Base-by-base conservation (phyloP, 129 eudicot genomes). In the Heracleum sosnowskyi region DNA sequence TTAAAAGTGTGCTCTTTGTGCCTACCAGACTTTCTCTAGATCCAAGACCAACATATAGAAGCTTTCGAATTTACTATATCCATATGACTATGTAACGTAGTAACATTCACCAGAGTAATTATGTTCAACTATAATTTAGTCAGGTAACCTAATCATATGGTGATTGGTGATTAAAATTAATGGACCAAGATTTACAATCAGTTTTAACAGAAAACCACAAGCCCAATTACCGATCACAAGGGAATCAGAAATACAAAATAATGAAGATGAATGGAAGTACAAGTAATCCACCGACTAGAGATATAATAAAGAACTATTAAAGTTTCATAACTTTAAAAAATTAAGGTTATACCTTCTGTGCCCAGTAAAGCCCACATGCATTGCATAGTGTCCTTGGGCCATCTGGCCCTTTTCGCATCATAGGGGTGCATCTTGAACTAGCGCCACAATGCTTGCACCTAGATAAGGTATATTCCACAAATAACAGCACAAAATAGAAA, bases 331-430 rank as follows among this genome's bases (percentile, higher is more conserved):
- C 9, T 24, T 57, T 0, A n/a, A 20, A 57, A 24, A 9, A 42
- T 72, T 13, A 66, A 7, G 39, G 77, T 22, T 17, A 63, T 57
- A 81, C 93, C 92, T 82, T 91, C 76, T 81, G 89, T 74, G 90
- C 90, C 96, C 96, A 91, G 78, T 78, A 77, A 53, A 91, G 91
- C 33, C 96, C 96, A 71, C 96, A 91, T 45, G 96, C 93, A 77
- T 91, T 91, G 85, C 96, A 91, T 31, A 91, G 91, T 63, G 91
- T 91, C 85, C 86, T 83, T 31, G 88, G 93, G 68, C 96, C 96
- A 73, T 62, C 82, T 0, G 96, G 96, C 24, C 96, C 96, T 41
- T 88, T 83, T 77, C 96, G 85, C 96, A 91, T 91, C 88, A 85
- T 83, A 17, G 96, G 96, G 13, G 96, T 91, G 81, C 82, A 76